These are phyloP conservation scores for Trametes maxima DNA, from an alignment of 768 basidiomycete genomes.

Conservation along the genomic window DNA sequence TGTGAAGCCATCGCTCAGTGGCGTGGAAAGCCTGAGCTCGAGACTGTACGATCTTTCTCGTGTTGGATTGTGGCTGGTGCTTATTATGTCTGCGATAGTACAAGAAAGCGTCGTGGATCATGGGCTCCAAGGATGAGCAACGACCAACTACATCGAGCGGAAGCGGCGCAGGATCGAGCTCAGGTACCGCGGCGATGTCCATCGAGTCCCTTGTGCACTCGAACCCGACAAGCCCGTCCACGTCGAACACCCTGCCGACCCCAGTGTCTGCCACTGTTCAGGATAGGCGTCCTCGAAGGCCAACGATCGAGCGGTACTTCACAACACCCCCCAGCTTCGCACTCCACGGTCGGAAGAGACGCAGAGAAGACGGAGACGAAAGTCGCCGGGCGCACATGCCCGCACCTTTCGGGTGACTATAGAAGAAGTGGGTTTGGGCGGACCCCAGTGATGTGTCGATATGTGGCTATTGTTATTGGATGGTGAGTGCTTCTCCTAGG, in stretches of 20 bases:
- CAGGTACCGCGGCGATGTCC: conserved; percentile 47
- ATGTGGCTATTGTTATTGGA: too few species aligned
- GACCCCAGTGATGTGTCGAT: too few species aligned
- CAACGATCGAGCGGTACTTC: conserved; percentile 44
- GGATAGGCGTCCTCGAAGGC: conserved; percentile 31
- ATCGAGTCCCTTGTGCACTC: conserved; percentile 72
- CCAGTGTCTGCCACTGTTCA: conserved; percentile 9
- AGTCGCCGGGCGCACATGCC: conserved; percentile 18
- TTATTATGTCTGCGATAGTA: conserved; percentile 24
- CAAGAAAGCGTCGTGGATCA: conserved; percentile 35
- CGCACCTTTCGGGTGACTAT: background rate
- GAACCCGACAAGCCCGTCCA: conserved; percentile 60
- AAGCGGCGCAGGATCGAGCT: conserved; percentile 9
- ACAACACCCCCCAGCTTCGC: conserved; percentile 25
- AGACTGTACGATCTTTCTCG: conserved; percentile 50
- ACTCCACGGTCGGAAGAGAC: conserved; percentile 27
- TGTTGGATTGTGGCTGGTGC: background rate
- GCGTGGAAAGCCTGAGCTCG: conserved; percentile 84
- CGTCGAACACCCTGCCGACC: conserved; percentile 18
- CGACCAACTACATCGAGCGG: conserved; percentile 35
- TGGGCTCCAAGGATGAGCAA: conserved; percentile 57
- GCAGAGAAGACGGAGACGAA: conserved; percentile 28
- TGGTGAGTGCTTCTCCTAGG: too few species aligned
- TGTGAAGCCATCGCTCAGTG: conserved; percentile 82
- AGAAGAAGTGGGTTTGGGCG: too few species aligned